Base-by-base conservation (phyloP, 192 early-diverging fungal genomes). In the Phycomyces blakesleeanus region DNA sequence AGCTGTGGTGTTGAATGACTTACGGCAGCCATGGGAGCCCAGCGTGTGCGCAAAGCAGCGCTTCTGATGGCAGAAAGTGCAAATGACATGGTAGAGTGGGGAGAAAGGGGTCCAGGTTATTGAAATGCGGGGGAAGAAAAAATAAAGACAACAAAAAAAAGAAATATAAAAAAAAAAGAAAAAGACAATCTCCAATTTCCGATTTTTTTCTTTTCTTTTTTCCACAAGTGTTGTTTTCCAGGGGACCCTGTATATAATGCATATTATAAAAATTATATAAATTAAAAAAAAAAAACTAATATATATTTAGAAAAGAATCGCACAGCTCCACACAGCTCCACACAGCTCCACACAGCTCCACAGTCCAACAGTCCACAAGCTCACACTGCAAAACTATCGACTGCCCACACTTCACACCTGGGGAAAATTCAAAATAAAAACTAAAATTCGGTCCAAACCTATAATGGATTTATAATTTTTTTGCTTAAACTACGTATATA, bases 81-180 rank as follows among this genome's bases (percentile, higher is more conserved):
- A 57, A 65, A 27, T 22, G 63, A 65, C 63, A 65, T 65, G 37
- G 56, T 7, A 61, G 38, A 61, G 49, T 24, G 59, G 37, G 25
- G 60, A 49, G 55, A 61, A 12, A 38, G 26, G 67, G 21, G 37
- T 37, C 14, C 20, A 44, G 51, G 53, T 51, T 51, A 57, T 42
- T 25, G 37, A 53, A 39, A 54, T 49, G n/a, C n/a, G 38, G 51
- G 57, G 15, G 38, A 69, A n/a, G 12, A 55, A 57, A 59, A 57
- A 57, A 58, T 39, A 58, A 22, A 39, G 41, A 27, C 22, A 59
- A 15, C 37, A 59, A 59, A 27, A 41, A 37, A 58, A 69, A n/a
- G 12, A 55, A 57, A 59, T 37, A 57, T 39, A 58, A 58, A 22
- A 39, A 41, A 27, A n/a, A 59, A 15, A n/a, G 41, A 59, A 27